Conservation (phyloP, 108 stramenopile genomes). For the Skeletonema tropicum region DNA sequence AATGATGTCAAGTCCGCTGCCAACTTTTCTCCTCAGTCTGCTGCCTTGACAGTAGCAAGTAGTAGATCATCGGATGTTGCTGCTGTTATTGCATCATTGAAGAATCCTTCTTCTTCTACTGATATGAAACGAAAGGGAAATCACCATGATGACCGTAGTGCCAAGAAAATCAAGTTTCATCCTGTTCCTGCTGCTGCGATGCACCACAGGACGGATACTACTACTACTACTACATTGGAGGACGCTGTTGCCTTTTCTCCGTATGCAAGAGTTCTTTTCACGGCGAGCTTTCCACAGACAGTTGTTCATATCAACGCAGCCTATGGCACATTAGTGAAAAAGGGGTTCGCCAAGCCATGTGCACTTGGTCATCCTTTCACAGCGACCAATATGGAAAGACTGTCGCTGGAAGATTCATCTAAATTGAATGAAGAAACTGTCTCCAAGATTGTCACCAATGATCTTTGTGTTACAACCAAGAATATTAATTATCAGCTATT, state of each 20-base stretch:
- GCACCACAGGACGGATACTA: background rate
- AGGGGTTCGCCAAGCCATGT: conserved; percentile 16
- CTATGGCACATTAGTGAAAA: conserved; percentile 14
- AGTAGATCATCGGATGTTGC: conserved; percentile 10
- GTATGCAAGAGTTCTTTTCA: conserved; percentile 28
- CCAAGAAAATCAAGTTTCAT: background rate
- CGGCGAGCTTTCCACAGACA: conserved; percentile 21
- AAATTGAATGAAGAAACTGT: background rate
- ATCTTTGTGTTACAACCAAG: conserved; percentile 5
- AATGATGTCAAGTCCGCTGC: background rate
- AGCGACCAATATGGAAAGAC: background rate
- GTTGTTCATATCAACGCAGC: conserved; percentile 31
- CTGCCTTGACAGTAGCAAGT: conserved; percentile 9
- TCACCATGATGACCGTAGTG: background rate
- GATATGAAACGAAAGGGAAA: background rate
- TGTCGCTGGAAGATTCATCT: background rate
- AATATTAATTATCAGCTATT: background rate
- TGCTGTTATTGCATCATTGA: conserved; percentile 20
- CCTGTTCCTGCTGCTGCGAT: background rate
- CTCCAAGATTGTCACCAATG: conserved; percentile 11
- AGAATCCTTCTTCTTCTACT: conserved; percentile 4
- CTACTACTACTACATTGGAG: conserved; percentile 22
- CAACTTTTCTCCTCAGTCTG: background rate
- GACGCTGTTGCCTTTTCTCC: conserved; percentile 33
- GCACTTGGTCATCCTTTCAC: conserved; percentile 1